Conservation (phyloP, 306 rosid species). For the Medicago ruthenica region DNA sequence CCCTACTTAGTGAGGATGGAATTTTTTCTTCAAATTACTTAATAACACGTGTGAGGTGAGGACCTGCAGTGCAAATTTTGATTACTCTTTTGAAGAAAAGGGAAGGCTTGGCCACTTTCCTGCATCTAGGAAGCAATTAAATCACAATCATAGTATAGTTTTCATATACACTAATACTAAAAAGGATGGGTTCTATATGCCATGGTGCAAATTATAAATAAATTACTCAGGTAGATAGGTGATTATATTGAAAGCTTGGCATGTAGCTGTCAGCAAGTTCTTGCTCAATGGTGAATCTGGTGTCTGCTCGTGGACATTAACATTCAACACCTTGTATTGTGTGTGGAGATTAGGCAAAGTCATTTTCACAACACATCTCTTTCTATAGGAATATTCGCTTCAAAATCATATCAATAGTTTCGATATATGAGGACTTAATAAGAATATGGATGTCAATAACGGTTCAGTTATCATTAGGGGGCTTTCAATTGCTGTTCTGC, state of each 20-base stretch:
- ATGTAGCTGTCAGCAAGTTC: conserved; percentile 20
- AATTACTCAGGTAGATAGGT: neutral
- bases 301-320: neutral
- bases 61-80: neutral
- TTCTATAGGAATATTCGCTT: conserved; percentile 1
- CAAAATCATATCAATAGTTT: conserved; percentile 21
- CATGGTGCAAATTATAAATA: conserved; percentile 6
- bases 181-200: neutral
- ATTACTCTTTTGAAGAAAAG: no score
- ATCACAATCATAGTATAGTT: no score
- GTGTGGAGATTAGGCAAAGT: conserved; percentile 3
- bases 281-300: conserved; percentile 15
- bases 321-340: conserved; percentile 8
- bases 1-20: neutral
- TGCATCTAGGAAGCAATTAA: no score
- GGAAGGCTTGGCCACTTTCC: no score
- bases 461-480: conserved; percentile 12
- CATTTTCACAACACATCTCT: conserved; percentile 6
- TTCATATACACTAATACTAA: no score
- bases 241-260: neutral
- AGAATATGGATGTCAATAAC: conserved; percentile 24
- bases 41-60: no score
- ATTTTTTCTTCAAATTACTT: no score
- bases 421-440: conserved; percentile 36
- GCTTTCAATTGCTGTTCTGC: neutral